Base-by-base conservation (phyloP, 1,284 basidiomycete species). In the Tausonia pullulans region DNA sequence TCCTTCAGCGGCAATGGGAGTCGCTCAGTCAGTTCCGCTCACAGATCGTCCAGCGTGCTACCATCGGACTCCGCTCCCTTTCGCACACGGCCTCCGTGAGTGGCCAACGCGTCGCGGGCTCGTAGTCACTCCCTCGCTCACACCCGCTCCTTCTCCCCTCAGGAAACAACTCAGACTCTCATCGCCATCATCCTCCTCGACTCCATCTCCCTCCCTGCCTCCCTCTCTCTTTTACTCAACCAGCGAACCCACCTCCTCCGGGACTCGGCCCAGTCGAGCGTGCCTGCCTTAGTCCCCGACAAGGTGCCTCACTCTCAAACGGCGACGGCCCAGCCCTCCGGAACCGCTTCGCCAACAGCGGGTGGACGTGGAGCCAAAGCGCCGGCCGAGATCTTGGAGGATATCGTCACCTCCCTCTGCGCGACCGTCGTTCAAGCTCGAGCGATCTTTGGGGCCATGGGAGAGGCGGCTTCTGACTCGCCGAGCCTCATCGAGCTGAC, bases 1-100 rank as follows among this genome's bases (percentile, higher is more conserved):
- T 95, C 3, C 82, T 90, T 5, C 86, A 90, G 70, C 85, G 89
- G 51, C 91, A 95, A 74, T 95, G 91, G 91, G 91, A 93, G 66
- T 80, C 82, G 0, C 82, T 95, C 11, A 82, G 85, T 1, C 88
- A 87, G 67, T 90, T 94, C 72, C 84, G 89, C 49, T 78, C 83
- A 1, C 90, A 93, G 71, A 92, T 95, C 64, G 83, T 87, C 14
- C 87, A 91, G 69, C 86, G 84, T 70, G 87, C 90, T 4, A 89
- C 85, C 0, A 74, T 88, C 41, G 86, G 84, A 13, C 78, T 93
- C 10, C 82, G 88, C 60, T 27, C 27, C 27, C 27, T 27, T 27
- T 27, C 27, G 27, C 27, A 27, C 27, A 27, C 27, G 27, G 27
- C 27, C 27, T 27, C 27, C 27, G 27, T 27, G 27, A 27, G 27